phyloP scores from a whole-genome alignment of 495 filamentous ascomycete genomes.

The Trichoderma asperelloides region DNA sequence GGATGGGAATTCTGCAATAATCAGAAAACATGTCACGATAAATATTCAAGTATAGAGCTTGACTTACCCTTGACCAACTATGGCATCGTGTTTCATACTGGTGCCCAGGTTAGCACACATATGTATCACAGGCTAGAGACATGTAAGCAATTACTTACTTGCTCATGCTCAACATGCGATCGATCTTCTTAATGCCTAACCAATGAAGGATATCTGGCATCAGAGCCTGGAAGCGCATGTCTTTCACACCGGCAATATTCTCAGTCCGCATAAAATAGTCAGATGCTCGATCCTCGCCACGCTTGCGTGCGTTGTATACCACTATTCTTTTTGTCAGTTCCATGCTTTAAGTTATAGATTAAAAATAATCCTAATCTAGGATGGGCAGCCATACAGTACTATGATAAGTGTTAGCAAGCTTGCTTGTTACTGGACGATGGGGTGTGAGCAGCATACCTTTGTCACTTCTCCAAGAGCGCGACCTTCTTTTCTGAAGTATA shows the following conservation, averaged over 20 bases:
- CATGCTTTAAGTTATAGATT: neutral
- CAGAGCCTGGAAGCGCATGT: constrained; percentile 98
- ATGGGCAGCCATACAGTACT: constrained; percentile 36
- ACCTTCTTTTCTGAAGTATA: constrained; percentile 98
- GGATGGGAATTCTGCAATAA: constrained; percentile 63
- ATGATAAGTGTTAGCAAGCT: constrained; percentile 15
- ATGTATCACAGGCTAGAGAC: constrained; percentile 8
- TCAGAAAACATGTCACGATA: constrained; percentile 16
- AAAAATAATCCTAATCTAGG: neutral
- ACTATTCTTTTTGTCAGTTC: constrained; percentile 29
- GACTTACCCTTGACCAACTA: constrained; percentile 76
- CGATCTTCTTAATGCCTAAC: constrained; percentile 98
- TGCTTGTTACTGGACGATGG: constrained; percentile 8
- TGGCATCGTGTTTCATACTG: constrained; percentile 98
- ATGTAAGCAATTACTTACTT: constrained; percentile 49
- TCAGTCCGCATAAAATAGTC: constrained; percentile 97
- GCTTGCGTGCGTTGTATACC: constrained; percentile 90
- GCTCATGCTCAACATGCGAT: constrained; percentile 97
- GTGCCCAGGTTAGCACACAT: constrained; percentile 17
- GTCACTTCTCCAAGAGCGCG: constrained; percentile 94
- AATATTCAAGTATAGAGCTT: neutral
- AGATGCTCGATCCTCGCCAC: constrained; percentile 78
- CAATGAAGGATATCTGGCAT: constrained; percentile 99
- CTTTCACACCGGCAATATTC: constrained; percentile 94
- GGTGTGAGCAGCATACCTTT: constrained; percentile 47